Evolutionary conservation across 768 basidiomycete genomes (phyloP).

Genomic region (Trametopsis cervina): DNA sequence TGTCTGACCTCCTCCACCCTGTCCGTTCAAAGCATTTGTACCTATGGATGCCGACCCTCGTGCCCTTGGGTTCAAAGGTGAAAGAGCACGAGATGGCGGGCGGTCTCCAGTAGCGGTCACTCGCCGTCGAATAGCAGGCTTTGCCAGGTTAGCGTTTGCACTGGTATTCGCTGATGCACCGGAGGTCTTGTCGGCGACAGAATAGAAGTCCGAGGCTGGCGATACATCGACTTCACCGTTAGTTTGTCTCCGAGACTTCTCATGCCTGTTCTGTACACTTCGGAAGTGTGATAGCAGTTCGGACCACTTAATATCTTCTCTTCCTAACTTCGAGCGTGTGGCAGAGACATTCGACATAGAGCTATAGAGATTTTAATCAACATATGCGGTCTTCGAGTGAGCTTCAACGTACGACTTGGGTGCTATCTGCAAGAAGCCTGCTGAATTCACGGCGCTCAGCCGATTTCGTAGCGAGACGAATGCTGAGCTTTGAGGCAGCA

Average conservation of each 20-base stretch:
- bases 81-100: constrained; percentile 37
- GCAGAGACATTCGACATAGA: constrained; percentile 32
- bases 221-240: constrained; percentile 50
- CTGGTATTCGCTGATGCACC: constrained; percentile 3
- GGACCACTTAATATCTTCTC: constrained; percentile 96
- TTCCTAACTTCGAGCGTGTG: constrained; percentile 66
- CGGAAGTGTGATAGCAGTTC: constrained; percentile 92
- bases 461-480: constrained; percentile 93
- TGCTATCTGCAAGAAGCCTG: constrained; percentile 87
- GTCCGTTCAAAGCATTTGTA: constrained; percentile 13
- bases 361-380: constrained; percentile 4
- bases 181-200: constrained; percentile 40
- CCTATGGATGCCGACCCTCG: constrained; percentile 29
- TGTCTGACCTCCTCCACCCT: neutral
- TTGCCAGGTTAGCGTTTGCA: constrained; percentile 15
- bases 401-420: constrained; percentile 63
- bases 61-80: constrained; percentile 69
- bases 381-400: neutral
- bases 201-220: neutral
- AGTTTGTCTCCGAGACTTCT: constrained; percentile 80
- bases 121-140: constrained; percentile 52
- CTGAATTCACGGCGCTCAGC: constrained; percentile 89
- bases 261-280: constrained; percentile 81
- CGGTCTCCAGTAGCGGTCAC: constrained; percentile 45
- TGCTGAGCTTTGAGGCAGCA: constrained; percentile 93